phyloP scores from a whole-genome alignment of 768 basidiomycete genomes.

The Melanogaster broomeanus region DNA sequence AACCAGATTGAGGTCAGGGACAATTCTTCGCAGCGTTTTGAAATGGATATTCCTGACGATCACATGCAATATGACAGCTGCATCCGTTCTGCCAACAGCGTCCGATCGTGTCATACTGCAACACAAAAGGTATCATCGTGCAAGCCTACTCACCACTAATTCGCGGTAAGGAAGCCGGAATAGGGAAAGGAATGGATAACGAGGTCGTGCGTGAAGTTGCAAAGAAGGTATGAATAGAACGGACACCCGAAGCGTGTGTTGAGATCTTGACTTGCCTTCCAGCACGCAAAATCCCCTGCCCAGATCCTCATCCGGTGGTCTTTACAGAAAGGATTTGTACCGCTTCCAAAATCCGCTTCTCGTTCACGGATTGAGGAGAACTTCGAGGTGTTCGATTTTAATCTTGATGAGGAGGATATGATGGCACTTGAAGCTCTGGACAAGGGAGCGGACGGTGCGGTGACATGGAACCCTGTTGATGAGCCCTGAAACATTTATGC shows the following conservation, averaged over 20 bases:
- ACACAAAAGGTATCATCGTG: slow-evolving; percentile 55
- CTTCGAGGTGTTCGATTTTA: slow-evolving; percentile 71
- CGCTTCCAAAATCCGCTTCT: slow-evolving; percentile 77
- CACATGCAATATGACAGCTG: slow-evolving; percentile 42
- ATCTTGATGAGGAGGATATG: slow-evolving; percentile 65
- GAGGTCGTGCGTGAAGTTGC: slow-evolving; percentile 52
- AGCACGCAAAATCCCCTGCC: slow-evolving; percentile 34
- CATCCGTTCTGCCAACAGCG: slow-evolving; percentile 83
- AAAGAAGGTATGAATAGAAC: slow-evolving; percentile 46
- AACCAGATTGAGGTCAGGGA: slow-evolving; percentile 29
- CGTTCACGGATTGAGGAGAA: slow-evolving; percentile 72
- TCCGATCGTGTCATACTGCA: slow-evolving; percentile 72
- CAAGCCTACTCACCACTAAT: slow-evolving; percentile 77
- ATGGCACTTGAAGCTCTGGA: slow-evolving; percentile 64
- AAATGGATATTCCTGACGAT: not conserved
- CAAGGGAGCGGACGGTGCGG: slow-evolving; percentile 63
- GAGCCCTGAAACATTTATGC: slow-evolving; percentile 6
- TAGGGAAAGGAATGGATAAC: slow-evolving; percentile 44
- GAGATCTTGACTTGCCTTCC: not conserved
- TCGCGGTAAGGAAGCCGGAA: slow-evolving; percentile 36
- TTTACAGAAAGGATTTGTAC: slow-evolving; percentile 54
- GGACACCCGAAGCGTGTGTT: not conserved
- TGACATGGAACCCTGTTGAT: slow-evolving; percentile 84
- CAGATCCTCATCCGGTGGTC: slow-evolving; percentile 57
- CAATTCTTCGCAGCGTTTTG: not conserved